Conservation (phyloP, 371 early-diverging fungal genomes). For the Apophysomyces trapeziformis region DNA sequence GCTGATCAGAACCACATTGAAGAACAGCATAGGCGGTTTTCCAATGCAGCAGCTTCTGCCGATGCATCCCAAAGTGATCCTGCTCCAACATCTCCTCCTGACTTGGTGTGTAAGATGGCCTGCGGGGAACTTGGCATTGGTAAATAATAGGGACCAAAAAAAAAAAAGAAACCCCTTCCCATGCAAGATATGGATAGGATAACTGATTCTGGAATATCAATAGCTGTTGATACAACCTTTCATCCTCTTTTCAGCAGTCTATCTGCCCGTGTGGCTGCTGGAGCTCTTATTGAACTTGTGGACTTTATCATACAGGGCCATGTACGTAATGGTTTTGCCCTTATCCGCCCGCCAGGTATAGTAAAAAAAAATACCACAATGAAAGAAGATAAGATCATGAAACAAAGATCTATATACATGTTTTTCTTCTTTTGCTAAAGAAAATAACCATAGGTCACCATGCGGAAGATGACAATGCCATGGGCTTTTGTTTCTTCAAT, state of each 20-base stretch:
- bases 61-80: slow-evolving; percentile 18
- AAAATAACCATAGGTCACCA: slow-evolving; percentile 53
- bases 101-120: slow-evolving; percentile 52
- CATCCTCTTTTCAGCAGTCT: slow-evolving; percentile 54
- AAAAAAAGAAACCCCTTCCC: background rate
- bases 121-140: slow-evolving; percentile 62
- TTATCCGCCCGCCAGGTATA: slow-evolving; percentile 66
- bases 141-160: slow-evolving; percentile 6
- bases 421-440: background rate
- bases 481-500: slow-evolving; percentile 75
- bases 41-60: slow-evolving; percentile 18
- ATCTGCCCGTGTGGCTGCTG: slow-evolving; percentile 62
- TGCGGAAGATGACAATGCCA: slow-evolving; percentile 66
- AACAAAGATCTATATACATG: too few relatives aligned
- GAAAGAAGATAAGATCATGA: background rate
- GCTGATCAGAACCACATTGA: slow-evolving; percentile 30
- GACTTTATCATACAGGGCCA: slow-evolving; percentile 56
- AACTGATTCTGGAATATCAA: too few relatives aligned
- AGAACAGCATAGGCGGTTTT: slow-evolving; percentile 36
- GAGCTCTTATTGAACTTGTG: slow-evolving; percentile 56
- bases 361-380: background rate
- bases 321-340: slow-evolving; percentile 66
- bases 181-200: background rate
- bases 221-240: slow-evolving; percentile 64
- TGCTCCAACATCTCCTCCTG: slow-evolving; percentile 46